These are phyloP conservation scores for Rutstroemia sp. DNA, from an alignment of 2,329 filamentous ascomycete species.

Conservation along the genomic window DNA sequence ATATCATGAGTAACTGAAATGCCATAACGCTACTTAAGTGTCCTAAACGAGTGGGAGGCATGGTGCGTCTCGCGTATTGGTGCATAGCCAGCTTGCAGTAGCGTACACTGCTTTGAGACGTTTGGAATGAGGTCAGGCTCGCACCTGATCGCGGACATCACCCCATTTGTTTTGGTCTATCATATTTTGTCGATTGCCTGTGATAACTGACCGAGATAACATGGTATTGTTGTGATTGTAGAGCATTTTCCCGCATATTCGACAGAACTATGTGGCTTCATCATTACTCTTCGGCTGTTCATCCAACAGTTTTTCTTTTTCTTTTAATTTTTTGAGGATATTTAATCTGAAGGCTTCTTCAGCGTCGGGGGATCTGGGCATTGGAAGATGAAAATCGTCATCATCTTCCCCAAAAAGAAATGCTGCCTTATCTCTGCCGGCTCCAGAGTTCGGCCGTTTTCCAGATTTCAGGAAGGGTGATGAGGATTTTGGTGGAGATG, in stretches of 20 bases:
- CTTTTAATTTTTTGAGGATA: conserved; percentile 20
- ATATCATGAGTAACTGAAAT: not conserved
- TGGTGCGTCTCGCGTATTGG: conserved; percentile 8
- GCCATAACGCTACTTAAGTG: not conserved
- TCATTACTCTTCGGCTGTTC: not conserved
- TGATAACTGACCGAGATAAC: not conserved
- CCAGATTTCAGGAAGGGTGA: conserved; percentile 26
- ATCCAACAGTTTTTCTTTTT: conserved; percentile 11
- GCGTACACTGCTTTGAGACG: conserved; percentile 1
- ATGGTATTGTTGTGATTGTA: not conserved
- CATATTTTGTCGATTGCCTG: conserved; percentile 2
- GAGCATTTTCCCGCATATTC: not conserved
- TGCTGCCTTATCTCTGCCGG: conserved; percentile 27
- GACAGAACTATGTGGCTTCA: not conserved
- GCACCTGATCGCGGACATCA: conserved; percentile 1
- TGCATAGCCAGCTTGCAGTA: conserved; percentile 11
- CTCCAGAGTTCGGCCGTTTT: conserved; percentile 20
- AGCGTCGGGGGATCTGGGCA: conserved; percentile 11
- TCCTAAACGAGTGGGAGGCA: conserved; percentile 5
- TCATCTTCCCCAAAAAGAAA: conserved; percentile 30
- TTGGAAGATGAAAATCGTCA: conserved; percentile 14
- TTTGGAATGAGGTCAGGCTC: conserved; percentile 7
- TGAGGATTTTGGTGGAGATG: conserved; percentile 22
- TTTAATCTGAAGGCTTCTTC: conserved; percentile 27
- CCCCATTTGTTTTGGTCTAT: conserved; percentile 5